phyloP scores from a whole-genome alignment of 768 basidiomycete genomes.

The Phylloporus sp. region DNA sequence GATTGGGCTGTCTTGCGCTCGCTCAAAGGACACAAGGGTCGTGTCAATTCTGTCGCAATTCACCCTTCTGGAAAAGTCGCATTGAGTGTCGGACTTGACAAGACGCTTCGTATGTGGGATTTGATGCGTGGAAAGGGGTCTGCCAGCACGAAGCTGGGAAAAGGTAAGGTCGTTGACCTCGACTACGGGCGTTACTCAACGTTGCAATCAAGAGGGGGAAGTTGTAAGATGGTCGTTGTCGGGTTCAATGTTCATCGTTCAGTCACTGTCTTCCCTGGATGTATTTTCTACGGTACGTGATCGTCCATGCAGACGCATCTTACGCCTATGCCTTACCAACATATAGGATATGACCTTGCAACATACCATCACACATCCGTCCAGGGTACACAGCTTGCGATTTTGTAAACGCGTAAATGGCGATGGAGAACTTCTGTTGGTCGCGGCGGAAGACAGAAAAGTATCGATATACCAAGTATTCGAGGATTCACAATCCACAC shows the following conservation, averaged over 20 bases:
- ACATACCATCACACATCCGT: slow-evolving; percentile 67
- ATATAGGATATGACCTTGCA: slow-evolving; percentile 72
- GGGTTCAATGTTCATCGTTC: slow-evolving; percentile 77
- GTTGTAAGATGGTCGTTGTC: slow-evolving; percentile 81
- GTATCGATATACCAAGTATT: slow-evolving; percentile 69
- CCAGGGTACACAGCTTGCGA: slow-evolving; percentile 78
- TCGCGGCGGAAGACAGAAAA: slow-evolving; percentile 87
- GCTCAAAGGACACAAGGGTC: slow-evolving; percentile 90
- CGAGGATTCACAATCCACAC: slow-evolving; percentile 39
- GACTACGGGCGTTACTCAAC: background rate
- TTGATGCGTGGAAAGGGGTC: slow-evolving; percentile 90
- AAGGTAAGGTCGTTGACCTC: slow-evolving; percentile 46
- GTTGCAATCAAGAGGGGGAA: slow-evolving; percentile 66
- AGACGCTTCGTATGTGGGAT: slow-evolving; percentile 96
- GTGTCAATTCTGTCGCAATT: slow-evolving; percentile 84
- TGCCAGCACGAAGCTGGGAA: slow-evolving; percentile 84
- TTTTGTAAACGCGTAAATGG: slow-evolving; percentile 63
- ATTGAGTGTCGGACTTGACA: slow-evolving; percentile 86
- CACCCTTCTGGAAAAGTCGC: slow-evolving; percentile 93
- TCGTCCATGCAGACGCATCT: background rate
- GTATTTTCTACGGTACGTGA: slow-evolving; percentile 69
- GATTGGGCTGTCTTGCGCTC: slow-evolving; percentile 90
- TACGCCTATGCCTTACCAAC: background rate
- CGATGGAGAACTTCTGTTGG: slow-evolving; percentile 66
- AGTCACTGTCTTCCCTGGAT: slow-evolving; percentile 69